Evolutionary conservation across 1,284 basidiomycete species (phyloP), one percentile per base, ranked within the genome.

Genomic region (Microbotryum lychnidis-dioicae): DNA sequence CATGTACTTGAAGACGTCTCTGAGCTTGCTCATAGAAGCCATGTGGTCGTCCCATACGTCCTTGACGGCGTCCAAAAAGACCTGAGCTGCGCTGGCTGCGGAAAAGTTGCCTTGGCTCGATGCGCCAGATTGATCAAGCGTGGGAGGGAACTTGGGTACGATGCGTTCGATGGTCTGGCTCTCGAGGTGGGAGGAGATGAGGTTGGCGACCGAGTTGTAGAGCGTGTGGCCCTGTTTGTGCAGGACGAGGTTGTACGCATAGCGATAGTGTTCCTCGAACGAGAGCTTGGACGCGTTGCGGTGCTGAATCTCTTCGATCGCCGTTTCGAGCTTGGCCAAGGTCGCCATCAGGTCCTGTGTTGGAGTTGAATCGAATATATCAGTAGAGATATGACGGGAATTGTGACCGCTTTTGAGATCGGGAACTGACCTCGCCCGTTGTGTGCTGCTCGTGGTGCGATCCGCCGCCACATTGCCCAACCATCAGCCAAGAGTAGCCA

Each of bases 1-100:
- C 88, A 98, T 94, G 75, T 99, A 99, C 73, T 89, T 91, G 69
- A 98, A 79, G 44, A 99, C 84, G 73, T 93, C 91, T 46, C 87
- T 84, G 61, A 99, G 76, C 74, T 93, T 91, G 50, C 82, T 80
- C 88, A 97, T 91, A 75, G 87, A 91, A 16, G 86, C 84, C 7
- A 81, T 85, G 75, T 98, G 94, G 74, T 97, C 92, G 64, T 94
- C 89, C 94, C 96, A 98, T 2, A 94, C 87, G 18, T 57, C 65
- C 31, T 49, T 52, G 37, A 65, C 18, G 54, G 45, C 51, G 46
- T 64, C 61, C 53, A 64, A 45, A 62, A 63, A 62, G 46, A 59
- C 37, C 54, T 61, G 58, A 10, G 58, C 64, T 6, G 55, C 61
- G 44, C 54, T 58, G 14, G 65, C 60, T 21, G 56, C 50, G 48